These are phyloP conservation scores for Haberlea rhodopensis DNA, from an alignment of 257 asterid species.

Conservation along the genomic window DNA sequence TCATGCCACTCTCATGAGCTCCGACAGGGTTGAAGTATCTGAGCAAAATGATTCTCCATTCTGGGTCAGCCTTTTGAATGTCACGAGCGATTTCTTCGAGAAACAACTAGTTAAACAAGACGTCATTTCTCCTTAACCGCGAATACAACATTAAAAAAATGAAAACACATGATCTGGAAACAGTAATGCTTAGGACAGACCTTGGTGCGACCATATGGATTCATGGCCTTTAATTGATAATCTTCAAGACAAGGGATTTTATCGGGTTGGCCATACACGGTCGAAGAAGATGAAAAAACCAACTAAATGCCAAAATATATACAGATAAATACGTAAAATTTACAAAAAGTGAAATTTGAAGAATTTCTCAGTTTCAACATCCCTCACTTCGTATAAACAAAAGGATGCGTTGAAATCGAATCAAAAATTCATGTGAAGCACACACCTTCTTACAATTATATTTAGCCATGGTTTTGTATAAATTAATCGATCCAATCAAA, in stretches of 20 bases:
- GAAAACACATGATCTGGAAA: background rate
- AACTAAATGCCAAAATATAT: slow-evolving; percentile 42
- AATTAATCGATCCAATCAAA: slow-evolving; percentile 70
- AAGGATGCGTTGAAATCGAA: too few species aligned
- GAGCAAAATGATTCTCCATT: slow-evolving; percentile 80
- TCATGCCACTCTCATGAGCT: slow-evolving; percentile 84
- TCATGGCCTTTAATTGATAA: slow-evolving; percentile 80
- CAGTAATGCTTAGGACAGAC: slow-evolving; percentile 27
- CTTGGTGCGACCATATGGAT: slow-evolving; percentile 97
- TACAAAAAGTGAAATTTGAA: too few species aligned
- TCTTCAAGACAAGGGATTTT: slow-evolving; percentile 84
- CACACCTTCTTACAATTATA: slow-evolving; percentile 89
- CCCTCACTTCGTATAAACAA: too few species aligned
- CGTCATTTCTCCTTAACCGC: background rate
- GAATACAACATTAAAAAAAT: background rate
- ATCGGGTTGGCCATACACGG: slow-evolving; percentile 95
- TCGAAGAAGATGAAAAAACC: slow-evolving; percentile 96
- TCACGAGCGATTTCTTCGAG: slow-evolving; percentile 93
- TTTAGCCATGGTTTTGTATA: slow-evolving; percentile 71
- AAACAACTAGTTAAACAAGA: slow-evolving; percentile 55
- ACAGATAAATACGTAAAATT: too few species aligned
- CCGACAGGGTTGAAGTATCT: slow-evolving; percentile 96
- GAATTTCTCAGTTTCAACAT: too few species aligned
- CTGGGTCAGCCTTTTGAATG: slow-evolving; percentile 61
- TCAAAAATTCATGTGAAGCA: slow-evolving; percentile 5